phyloP scores from a whole-genome alignment of 116 monocot genomes.

The Iris pallida region DNA sequence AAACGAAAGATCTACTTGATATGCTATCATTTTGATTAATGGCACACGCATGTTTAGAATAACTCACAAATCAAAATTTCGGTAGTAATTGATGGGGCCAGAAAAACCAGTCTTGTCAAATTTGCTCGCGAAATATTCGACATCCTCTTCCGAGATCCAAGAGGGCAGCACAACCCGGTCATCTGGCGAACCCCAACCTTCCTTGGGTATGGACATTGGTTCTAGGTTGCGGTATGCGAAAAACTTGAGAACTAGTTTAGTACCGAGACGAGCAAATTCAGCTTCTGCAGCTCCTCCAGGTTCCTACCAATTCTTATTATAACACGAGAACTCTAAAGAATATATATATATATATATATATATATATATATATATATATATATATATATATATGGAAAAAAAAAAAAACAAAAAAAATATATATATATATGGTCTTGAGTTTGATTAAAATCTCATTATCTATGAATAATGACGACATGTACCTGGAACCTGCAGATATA shows the following conservation, averaged over 20 bases:
- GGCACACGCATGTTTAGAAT: not conserved
- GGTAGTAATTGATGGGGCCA: constrained; percentile 23
- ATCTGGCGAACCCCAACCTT: constrained; percentile 9
- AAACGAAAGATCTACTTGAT: constrained; percentile 13
- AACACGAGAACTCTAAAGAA: no score
- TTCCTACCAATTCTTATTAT: constrained; percentile 7
- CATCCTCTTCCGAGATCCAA: constrained; percentile 23
- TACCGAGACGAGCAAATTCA: constrained; percentile 6
- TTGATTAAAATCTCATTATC: no score
- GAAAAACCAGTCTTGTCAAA: constrained; percentile 23
- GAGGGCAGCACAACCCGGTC: constrained; percentile 7
- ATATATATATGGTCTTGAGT: no score
- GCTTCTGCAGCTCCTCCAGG: constrained; percentile 17
- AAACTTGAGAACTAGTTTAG: not conserved
- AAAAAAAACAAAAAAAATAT: no score
- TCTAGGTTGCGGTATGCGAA: not conserved
- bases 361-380: no score
- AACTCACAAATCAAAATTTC: constrained; percentile 22
- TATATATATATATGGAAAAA: no score
- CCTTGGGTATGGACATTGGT: constrained; percentile 1
- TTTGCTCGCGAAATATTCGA: constrained; percentile 13
- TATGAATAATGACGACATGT: no score
- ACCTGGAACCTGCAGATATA: constrained; percentile 48
- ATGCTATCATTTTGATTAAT: not conserved
- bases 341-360: no score